phyloP scores from a whole-genome alignment of 345 rosid species.

The Moricandia moricandioides region DNA sequence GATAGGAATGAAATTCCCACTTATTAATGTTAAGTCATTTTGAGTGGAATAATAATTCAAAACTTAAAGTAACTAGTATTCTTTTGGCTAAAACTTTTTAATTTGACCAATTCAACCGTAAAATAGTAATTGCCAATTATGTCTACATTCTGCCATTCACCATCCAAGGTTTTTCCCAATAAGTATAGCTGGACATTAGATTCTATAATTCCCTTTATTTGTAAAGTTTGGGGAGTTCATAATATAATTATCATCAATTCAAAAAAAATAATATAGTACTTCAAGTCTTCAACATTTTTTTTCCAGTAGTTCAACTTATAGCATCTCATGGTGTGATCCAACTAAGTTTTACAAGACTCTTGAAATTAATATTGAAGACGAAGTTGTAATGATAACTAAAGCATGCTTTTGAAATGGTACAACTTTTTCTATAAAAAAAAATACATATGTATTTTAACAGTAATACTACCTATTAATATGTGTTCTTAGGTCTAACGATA shows the following conservation, averaged over 20 bases:
- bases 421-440: background rate
- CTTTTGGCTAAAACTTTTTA: slow-evolving; percentile 1
- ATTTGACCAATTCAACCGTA: slow-evolving; percentile 18
- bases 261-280: background rate
- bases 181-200: slow-evolving; percentile 2
- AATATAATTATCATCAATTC: background rate
- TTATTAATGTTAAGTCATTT: slow-evolving; percentile 19
- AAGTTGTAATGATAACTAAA: background rate
- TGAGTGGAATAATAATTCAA: slow-evolving; percentile 22
- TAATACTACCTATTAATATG: background rate
- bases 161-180: slow-evolving; percentile 7
- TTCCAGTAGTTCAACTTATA: background rate
- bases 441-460: background rate
- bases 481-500: slow-evolving; percentile 13
- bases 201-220: background rate
- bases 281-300: background rate
- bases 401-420: background rate
- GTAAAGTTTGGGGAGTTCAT: background rate
- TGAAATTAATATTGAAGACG: background rate
- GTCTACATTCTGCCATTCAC: background rate
- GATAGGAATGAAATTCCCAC: slow-evolving; percentile 27
- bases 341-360: background rate
- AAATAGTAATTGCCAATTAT: slow-evolving; percentile 8
- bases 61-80: background rate
- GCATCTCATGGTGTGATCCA: background rate